Base-by-base conservation (phyloP, 2,329 filamentous ascomycete genomes). In the Colletotrichum cordylinicola region DNA sequence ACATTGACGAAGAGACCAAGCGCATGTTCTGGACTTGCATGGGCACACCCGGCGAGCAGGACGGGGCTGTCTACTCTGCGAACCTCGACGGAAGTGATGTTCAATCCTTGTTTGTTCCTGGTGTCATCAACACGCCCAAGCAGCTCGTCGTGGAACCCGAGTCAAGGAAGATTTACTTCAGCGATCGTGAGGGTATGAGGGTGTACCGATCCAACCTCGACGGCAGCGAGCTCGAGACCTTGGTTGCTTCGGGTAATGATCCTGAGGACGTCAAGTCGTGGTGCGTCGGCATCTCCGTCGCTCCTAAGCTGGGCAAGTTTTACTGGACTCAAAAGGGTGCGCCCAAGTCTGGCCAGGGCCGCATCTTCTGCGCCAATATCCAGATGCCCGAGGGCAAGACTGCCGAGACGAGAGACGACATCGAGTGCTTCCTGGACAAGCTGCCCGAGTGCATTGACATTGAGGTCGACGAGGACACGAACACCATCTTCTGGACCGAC, bases 241-340 rank as follows among this genome's bases (percentile, higher is more conserved):
- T 91, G n/a, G 70, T 90, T 9, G 79, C 86, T 67, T 83, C 80
- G 0, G 80, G 85, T 8, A 74, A 83, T 2, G 70, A 82, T 21
- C 73, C 79, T 12, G 78, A 80, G 15, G 85, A 88, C 70, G 39
- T 76, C 75, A 79, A 77, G 61, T 81, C 84, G 6, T 91, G 90
- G 90, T 91, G 89, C 70, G 90, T 93, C 10, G 91, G 91, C 2
- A 85, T 93, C 52, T 81, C 87, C 0, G 83, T 93, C 0, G 86
- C 87, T 4, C 82, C 82, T 0, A 74, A 80, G 1, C 81, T 82
- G 1, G 85, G 86, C 16, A 85, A 87, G 56, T 84, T 93, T 61
- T 92, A 89, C 84, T 93, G 91, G 91, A 90, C 88, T 0, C 91
- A 92, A 67, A 92, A 93, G 78, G 91, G 91, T 0, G 82, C 85